Evolutionary conservation across 2,329 filamentous ascomycete genomes (phyloP), one percentile per base, ranked within the genome.

Genomic region (Huntiella omanensis): DNA sequence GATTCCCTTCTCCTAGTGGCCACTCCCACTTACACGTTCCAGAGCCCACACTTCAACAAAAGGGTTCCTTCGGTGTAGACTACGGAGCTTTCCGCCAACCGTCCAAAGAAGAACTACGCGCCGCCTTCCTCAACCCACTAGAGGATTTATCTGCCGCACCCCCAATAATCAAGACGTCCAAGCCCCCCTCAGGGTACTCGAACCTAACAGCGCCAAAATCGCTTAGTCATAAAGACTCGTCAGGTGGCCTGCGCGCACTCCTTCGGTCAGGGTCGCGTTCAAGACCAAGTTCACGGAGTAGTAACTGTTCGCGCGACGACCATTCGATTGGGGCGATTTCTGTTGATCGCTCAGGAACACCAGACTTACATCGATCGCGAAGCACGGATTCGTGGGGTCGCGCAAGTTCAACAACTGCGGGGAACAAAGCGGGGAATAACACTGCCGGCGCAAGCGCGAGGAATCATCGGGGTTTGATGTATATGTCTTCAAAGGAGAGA

Each of bases 81-180:
- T 84, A 84, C 68, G 75, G 78, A 49, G 70, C 75, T 49, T 80
- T 74, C 59, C 65, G 69, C 43, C 64, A 69, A 40, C 64, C 70
- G 4, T 63, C 66, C 13, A 62, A 68, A 32, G 67, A 68, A 45
- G 66, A 73, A 13, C 65, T 69, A 33, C 55, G 55, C 38, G 43
- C 39, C 33, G 44, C 40, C 7, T 37, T 28, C 19, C 58, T 62
- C 49, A 54, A 65, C 4, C 65, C 69, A 8, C 60, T 77, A 52
- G 70, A 77, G 61, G 71, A 79, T 46, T 62, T 77, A 39, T 69
- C 75, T 28, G 75, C 75, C 16, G 64, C 66, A 41, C 64, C 84
- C 10, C 85, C 86, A 13, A 73, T 88, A 46, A 73, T 92, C 54
- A 78, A 80, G 52, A 93, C 87, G 32, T 75, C 84, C 32, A 87